Conservation (phyloP, 2,329 filamentous ascomycete genomes). For the Fusarium denticulatum region DNA sequence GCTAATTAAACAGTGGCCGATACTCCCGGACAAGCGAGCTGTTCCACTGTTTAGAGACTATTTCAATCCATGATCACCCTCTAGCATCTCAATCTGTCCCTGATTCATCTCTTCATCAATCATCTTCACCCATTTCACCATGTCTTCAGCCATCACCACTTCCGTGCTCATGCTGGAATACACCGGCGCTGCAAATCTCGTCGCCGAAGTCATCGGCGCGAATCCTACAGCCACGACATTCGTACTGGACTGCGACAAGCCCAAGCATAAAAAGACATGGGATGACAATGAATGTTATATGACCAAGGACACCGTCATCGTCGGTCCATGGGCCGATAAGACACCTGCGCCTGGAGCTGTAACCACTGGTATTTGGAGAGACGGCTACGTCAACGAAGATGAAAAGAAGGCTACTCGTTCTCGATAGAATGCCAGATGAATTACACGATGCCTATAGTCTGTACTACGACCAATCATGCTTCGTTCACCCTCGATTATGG, state of each 20-base stretch:
- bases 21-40: neutral
- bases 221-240: neutral
- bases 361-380: neutral
- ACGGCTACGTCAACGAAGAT: neutral
- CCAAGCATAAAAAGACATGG: neutral
- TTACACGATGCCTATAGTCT: neutral
- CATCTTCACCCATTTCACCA: neutral
- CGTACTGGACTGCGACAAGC: neutral
- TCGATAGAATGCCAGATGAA: neutral
- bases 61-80: neutral
- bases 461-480: neutral
- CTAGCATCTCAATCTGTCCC: neutral
- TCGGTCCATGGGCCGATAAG: constrained; percentile 1
- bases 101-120: accelerated
- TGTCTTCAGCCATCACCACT: neutral
- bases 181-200: neutral
- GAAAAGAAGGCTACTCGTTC: neutral
- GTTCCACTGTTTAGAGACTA: neutral
- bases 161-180: neutral
- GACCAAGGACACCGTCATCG: neutral
- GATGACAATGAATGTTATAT: neutral
- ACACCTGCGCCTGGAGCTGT: neutral
- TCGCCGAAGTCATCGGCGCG: neutral
- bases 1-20: neutral
- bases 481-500: neutral